A percentile compares a stretch with the other conserved stretches of the same genome.
phyloP scores from a whole-genome alignment of 2,329 filamentous ascomycete species.

The Ophiostoma sp. region DNA sequence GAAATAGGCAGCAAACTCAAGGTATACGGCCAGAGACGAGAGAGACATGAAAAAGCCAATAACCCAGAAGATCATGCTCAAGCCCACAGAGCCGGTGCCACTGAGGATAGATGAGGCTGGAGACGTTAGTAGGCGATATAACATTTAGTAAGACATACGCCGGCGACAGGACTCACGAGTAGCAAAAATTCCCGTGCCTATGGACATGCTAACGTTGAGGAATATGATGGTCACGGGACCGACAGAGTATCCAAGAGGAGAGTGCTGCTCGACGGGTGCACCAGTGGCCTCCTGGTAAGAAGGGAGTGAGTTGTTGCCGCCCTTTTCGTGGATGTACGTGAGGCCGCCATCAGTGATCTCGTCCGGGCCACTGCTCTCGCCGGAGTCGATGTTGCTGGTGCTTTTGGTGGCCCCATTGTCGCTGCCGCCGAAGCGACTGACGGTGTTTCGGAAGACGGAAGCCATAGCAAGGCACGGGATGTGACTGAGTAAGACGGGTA shows the following conservation, averaged over 20 bases:
- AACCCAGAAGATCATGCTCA: constrained; percentile 64
- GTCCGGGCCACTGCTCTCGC: background rate
- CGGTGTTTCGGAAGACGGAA: background rate
- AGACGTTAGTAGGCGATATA: background rate
- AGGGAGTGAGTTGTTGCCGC: constrained; percentile 31
- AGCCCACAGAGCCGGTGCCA: constrained; percentile 61
- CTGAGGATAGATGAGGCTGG: constrained; percentile 58
- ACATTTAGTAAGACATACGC: background rate
- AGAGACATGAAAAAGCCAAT: constrained; percentile 61
- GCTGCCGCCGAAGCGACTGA: background rate
- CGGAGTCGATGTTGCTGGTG: background rate
- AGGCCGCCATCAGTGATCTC: constrained; percentile 22
- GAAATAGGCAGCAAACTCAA: constrained; percentile 65
- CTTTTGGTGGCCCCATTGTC: background rate
- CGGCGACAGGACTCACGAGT: constrained; percentile 51
- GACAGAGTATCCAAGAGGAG: constrained; percentile 62
- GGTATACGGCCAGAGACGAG: constrained; percentile 58
- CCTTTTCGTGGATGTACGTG: constrained; percentile 27
- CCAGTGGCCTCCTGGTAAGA: constrained; percentile 57
- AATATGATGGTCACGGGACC: constrained; percentile 57
- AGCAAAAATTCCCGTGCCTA: constrained; percentile 63
- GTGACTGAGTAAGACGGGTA: background rate
- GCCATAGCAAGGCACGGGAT: background rate
- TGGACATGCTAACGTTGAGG: constrained; percentile 61
- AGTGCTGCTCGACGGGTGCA: constrained; percentile 59